These are phyloP conservation scores for Westerdykella aurantiaca DNA, from an alignment of 2,329 filamentous ascomycete species.

Conservation along the genomic window DNA sequence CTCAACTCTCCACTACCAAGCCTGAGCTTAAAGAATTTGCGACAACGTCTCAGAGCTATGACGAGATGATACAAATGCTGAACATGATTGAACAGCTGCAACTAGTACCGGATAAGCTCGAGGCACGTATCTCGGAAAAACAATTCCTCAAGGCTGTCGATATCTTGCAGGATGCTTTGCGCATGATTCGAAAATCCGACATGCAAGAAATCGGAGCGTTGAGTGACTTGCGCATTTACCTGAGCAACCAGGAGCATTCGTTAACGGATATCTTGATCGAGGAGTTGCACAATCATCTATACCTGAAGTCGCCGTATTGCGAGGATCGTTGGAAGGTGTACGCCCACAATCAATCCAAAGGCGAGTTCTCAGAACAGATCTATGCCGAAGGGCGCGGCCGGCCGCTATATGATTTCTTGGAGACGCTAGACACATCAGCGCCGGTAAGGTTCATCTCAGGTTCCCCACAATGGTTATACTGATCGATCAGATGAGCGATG, in stretches of 20 bases:
- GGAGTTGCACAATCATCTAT: conserved; percentile 93
- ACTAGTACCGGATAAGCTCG: conserved; percentile 82
- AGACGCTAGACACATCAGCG: conserved; percentile 50
- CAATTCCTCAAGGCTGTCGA: conserved; percentile 90
- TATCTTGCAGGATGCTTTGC: conserved; percentile 78
- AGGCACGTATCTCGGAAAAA: conserved; percentile 94
- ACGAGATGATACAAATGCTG: conserved; percentile 78
- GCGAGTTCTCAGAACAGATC: conserved; percentile 28
- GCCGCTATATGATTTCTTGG: conserved; percentile 52
- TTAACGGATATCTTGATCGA: conserved; percentile 95
- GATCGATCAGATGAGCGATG: conserved; percentile 60
- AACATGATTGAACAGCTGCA: conserved; percentile 83
- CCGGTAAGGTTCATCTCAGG: conserved; percentile 16
- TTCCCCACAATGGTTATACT: conserved; percentile 1
- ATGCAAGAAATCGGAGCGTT: conserved; percentile 88
- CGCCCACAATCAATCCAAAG: conserved; percentile 57
- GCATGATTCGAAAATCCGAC: conserved; percentile 77
- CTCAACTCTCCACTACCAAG: conserved; percentile 75
- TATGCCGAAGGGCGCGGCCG: conserved; percentile 44
- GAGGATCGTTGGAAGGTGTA: conserved; percentile 91
- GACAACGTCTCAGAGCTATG: conserved; percentile 80
- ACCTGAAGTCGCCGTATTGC: conserved; percentile 95
- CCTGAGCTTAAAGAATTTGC: conserved; percentile 89
- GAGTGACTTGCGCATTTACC: conserved; percentile 76
- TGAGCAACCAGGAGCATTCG: conserved; percentile 86